These are phyloP conservation scores for Populus trichocarpa DNA, from an alignment of 441 rosid species.

Conservation along the genomic window DNA sequence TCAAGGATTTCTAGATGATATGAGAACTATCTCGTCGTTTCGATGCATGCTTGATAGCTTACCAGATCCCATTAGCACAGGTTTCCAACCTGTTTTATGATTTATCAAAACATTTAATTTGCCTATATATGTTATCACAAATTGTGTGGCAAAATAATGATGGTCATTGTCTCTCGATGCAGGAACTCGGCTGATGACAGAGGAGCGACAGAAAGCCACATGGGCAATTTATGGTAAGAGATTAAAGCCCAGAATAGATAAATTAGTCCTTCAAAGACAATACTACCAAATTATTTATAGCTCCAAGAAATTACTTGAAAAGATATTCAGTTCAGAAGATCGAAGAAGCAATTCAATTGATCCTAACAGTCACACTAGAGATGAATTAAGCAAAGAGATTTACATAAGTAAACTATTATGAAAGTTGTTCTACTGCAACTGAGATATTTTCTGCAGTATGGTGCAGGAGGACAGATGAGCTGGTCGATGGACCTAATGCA, in stretches of 20 bases:
- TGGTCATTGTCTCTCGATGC: slow-evolving; percentile 10
- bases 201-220: slow-evolving; percentile 56
- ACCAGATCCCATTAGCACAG: neutral
- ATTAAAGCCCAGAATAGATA: neutral
- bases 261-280: neutral
- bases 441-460: slow-evolving; percentile 37
- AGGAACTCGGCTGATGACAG: slow-evolving; percentile 64
- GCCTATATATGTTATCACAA: neutral
- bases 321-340: too few relatives aligned
- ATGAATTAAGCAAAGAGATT: neutral
- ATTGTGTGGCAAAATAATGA: neutral
- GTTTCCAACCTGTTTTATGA: neutral
- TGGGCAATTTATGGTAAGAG: slow-evolving; percentile 65
- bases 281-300: too few relatives aligned
- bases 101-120: too few relatives aligned
- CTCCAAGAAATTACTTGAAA: too few relatives aligned
- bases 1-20: neutral
- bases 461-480: slow-evolving; percentile 73
- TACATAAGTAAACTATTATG: neutral
- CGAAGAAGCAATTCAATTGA: neutral
- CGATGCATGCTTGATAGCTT: neutral
- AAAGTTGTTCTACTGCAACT: neutral
- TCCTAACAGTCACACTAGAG: neutral
- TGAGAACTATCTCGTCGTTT: neutral
- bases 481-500: slow-evolving; percentile 60